A percentile compares a stretch with the other conserved stretches of the same genome.
Conservation (phyloP, 2,329 filamentous ascomycete species). For the Penicillium griseofulvum region DNA sequence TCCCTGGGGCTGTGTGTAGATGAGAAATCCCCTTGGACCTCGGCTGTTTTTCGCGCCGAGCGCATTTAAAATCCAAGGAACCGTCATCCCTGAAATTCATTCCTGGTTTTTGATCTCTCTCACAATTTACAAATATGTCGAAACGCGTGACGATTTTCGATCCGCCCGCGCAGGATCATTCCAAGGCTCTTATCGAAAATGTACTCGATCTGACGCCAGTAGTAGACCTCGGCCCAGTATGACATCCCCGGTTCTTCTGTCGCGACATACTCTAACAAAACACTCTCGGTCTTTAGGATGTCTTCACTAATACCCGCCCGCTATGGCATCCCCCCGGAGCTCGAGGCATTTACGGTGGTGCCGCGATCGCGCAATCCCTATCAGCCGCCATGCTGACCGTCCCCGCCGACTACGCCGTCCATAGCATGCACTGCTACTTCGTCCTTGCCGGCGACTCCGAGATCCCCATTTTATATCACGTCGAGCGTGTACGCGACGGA, state of each 20-base stretch:
- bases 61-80: conserved; percentile 9
- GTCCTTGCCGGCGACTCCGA: conserved; percentile 82
- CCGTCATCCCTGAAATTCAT: conserved; percentile 5
- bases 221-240: conserved; percentile 57
- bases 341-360: conserved; percentile 88
- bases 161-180: conserved; percentile 68
- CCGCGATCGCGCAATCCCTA: conserved; percentile 88
- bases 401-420: conserved; percentile 71
- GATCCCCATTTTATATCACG: conserved; percentile 89
- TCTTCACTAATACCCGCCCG: conserved; percentile 91
- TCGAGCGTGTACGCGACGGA: conserved; percentile 89
- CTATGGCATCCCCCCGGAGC: conserved; percentile 91
- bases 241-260: conserved; percentile 23
- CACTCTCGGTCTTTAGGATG: conserved; percentile 55
- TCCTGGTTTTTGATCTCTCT: neutral
- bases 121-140: conserved; percentile 21
- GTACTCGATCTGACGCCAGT: conserved; percentile 81
- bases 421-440: conserved; percentile 99
- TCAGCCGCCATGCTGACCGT: conserved; percentile 87
- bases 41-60: conserved; percentile 11
- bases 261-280: neutral
- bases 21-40: conserved; percentile 12
- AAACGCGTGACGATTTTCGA: conserved; percentile 63
- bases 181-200: conserved; percentile 81
- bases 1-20: neutral